These are phyloP conservation scores for Aspergillus sp. DNA, from an alignment of 2,329 filamentous ascomycete genomes.

Conservation along the genomic window DNA sequence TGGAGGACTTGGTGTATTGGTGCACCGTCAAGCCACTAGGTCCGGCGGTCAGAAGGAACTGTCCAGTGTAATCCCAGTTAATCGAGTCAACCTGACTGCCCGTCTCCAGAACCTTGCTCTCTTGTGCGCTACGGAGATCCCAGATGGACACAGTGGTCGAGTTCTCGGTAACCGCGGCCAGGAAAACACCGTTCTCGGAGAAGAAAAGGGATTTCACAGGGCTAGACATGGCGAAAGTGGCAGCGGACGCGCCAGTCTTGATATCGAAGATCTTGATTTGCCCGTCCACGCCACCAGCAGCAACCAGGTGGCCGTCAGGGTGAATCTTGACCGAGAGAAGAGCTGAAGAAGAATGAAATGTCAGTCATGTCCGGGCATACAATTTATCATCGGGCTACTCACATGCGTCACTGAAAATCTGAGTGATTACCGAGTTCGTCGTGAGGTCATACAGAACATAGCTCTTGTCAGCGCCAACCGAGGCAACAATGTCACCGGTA, in stretches of 20 bases:
- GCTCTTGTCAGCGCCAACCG: conserved; percentile 87
- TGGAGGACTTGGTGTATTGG: conserved; percentile 83
- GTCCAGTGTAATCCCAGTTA: conserved; percentile 91
- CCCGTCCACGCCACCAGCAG: conserved; percentile 75
- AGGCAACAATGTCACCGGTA: conserved; percentile 78
- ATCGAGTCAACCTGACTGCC: conserved; percentile 76
- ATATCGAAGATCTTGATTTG: conserved; percentile 89
- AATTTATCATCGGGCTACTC: conserved; percentile 40
- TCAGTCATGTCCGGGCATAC: conserved; percentile 3
- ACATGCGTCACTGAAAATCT: conserved; percentile 80
- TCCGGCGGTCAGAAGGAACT: conserved; percentile 83
- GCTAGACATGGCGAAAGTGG: conserved; percentile 66
- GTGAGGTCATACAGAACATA: conserved; percentile 84
- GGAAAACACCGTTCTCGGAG: conserved; percentile 96
- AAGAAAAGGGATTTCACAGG: conserved; percentile 78
- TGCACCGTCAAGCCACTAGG: conserved; percentile 80
- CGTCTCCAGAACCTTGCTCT: conserved; percentile 82
- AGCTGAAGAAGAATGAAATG: conserved; percentile 50
- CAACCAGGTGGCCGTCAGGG: conserved; percentile 93
- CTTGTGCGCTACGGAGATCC: conserved; percentile 83
- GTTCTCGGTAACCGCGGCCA: conserved; percentile 77
- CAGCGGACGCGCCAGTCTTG: conserved; percentile 74
- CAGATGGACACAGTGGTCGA: conserved; percentile 82
- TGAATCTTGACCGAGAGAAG: conserved; percentile 83
- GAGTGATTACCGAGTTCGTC: conserved; percentile 68